phyloP scores from a whole-genome alignment of 306 rosid genomes.

The Herpetospermum pedunculosum region DNA sequence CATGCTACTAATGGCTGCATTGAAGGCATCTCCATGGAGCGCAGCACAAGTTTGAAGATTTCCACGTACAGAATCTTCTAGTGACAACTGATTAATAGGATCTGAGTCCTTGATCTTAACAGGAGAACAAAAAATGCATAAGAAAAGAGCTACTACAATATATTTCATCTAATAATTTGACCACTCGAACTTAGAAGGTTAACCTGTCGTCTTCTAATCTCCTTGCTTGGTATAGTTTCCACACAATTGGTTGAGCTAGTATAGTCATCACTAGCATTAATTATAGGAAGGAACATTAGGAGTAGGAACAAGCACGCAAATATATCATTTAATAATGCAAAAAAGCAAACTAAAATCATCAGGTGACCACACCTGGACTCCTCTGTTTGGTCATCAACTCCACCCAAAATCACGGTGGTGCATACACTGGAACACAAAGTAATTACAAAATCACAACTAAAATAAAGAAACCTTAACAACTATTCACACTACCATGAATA shows the following conservation, averaged over 20 bases:
- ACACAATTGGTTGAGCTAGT: conserved; percentile 42
- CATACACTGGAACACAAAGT: conserved; percentile 55
- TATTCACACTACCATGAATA: neutral
- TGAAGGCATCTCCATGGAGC: conserved; percentile 89
- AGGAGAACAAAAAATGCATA: conserved; percentile 13
- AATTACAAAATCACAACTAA: conserved; percentile 6
- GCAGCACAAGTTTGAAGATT: conserved; percentile 85
- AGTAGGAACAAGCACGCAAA: neutral
- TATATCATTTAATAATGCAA: neutral
- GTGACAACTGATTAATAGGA: conserved; percentile 67
- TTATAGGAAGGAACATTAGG: neutral
- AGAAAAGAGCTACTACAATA: conserved; percentile 6
- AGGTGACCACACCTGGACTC: conserved; percentile 61
- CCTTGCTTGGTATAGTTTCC: conserved; percentile 53
- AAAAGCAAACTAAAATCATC: conserved; percentile 7
- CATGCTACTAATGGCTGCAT: conserved; percentile 63
- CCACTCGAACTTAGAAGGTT: conserved; percentile 11
- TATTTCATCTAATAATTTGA: conserved; percentile 11
- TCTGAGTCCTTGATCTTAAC: conserved; percentile 71
- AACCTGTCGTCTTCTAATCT: conserved; percentile 75
- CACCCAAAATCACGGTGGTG: conserved; percentile 75
- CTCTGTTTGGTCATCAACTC: conserved; percentile 53
- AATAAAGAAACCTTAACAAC: conserved; percentile 12
- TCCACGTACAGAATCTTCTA: conserved; percentile 73
- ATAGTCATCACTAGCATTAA: conserved; percentile 46